phyloP scores from a whole-genome alignment of 2,329 filamentous ascomycete genomes.

The Microcera coccophila region DNA sequence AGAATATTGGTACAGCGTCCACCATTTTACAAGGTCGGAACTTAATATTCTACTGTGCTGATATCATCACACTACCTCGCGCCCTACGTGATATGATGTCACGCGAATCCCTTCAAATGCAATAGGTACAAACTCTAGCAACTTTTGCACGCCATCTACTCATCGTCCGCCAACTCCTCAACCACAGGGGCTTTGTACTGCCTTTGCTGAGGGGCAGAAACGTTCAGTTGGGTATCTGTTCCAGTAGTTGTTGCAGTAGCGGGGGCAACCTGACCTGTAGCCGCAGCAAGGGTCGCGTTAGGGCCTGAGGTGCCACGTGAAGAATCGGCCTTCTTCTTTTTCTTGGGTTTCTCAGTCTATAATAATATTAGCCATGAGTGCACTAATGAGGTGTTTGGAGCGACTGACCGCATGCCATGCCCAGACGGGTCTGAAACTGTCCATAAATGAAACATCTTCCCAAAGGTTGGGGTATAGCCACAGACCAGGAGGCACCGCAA shows the following conservation, averaged over 20 bases:
- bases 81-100: too few relatives aligned
- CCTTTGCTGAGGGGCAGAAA: constrained; percentile 39
- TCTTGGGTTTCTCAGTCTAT: constrained; percentile 40
- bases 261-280: constrained; percentile 51
- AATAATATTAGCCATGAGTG: constrained; percentile 16
- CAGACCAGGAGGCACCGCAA: constrained; percentile 77
- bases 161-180: constrained; percentile 49
- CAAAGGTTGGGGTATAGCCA: constrained; percentile 98
- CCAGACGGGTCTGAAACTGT: constrained; percentile 94
- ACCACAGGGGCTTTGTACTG: constrained; percentile 51
- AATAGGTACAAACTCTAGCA: too few relatives aligned
- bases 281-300: constrained; percentile 46
- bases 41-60: too few relatives aligned
- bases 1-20: too few relatives aligned
- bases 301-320: constrained; percentile 30
- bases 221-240: constrained; percentile 52
- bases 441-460: constrained; percentile 97
- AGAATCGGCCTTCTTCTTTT: constrained; percentile 54
- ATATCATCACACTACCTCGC: too few relatives aligned
- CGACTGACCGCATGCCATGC: constrained; percentile 88
- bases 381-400: neutral
- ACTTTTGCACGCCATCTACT: constrained; percentile 32
- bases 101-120: too few relatives aligned
- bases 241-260: constrained; percentile 55
- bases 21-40: too few relatives aligned